A percentile compares a stretch with the other conserved stretches of the same genome.
Conservation (phyloP, 306 rosid species). For the Alnus rubra region DNA sequence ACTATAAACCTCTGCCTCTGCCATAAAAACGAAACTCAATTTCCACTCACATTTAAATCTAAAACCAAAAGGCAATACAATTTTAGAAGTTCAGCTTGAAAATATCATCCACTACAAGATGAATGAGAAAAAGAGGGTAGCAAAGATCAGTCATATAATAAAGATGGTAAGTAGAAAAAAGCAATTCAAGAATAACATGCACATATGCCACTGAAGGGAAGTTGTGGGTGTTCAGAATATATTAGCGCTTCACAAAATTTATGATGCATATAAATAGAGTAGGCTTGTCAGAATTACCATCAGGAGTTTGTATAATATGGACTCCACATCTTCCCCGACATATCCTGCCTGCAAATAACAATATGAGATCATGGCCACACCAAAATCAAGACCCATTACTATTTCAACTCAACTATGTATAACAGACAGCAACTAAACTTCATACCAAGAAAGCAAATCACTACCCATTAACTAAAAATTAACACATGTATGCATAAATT, state of each 20-base stretch:
- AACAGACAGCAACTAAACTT: constrained; percentile 14
- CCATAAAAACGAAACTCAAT: no score
- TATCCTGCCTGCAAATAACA: constrained; percentile 84
- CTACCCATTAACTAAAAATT: background rate
- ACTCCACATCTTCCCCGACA: constrained; percentile 99
- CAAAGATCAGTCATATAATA: no score
- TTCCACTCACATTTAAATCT: background rate
- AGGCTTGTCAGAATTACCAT: constrained; percentile 45
- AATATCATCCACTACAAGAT: no score
- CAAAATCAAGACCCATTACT: constrained; percentile 11
- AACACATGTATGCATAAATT: background rate
- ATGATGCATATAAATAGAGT: background rate
- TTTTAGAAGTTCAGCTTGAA: no score
- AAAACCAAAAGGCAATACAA: background rate
- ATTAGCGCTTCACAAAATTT: background rate
- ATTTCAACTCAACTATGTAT: background rate
- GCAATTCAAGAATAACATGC: background rate
- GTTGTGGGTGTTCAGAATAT: background rate
- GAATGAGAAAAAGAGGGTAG: no score
- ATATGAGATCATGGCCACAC: constrained; percentile 19
- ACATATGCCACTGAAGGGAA: background rate
- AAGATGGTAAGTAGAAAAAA: background rate
- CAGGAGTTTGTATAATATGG: constrained; percentile 90
- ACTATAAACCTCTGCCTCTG: background rate
- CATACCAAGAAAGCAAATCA: constrained; percentile 1